Conservation (phyloP, 2,329 filamentous ascomycete genomes). For the Aspergillus fijiensis region DNA sequence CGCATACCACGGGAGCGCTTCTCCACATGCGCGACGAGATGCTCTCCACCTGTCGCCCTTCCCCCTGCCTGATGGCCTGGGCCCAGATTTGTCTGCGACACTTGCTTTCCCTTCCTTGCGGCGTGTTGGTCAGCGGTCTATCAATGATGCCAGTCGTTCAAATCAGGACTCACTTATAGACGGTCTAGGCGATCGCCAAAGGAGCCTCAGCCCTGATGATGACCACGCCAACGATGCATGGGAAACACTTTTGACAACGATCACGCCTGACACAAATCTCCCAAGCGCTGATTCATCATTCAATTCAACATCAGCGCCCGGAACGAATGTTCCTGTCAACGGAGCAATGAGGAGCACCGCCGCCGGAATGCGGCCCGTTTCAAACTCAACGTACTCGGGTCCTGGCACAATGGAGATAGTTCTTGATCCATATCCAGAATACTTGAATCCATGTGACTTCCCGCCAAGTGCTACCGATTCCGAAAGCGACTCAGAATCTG, state of each 20-base stretch:
- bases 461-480: conserved; percentile 34
- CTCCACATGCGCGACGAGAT: conserved; percentile 23
- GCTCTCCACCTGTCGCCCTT: conserved; percentile 25
- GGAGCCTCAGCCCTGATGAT: conserved; percentile 70
- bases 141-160: conserved; percentile 23
- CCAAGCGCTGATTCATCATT: conserved; percentile 84
- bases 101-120: conserved; percentile 30
- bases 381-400: conserved; percentile 23
- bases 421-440: conserved; percentile 37
- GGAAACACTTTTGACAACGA: conserved; percentile 76
- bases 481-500: conserved; percentile 34
- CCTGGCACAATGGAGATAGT: conserved; percentile 27
- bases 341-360: conserved; percentile 34
- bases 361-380: conserved; percentile 47
- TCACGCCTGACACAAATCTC: conserved; percentile 77
- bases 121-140: conserved; percentile 37
- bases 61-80: conserved; percentile 23
- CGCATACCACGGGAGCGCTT: conserved; percentile 27
- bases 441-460: conserved; percentile 40
- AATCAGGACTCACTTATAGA: conserved; percentile 49
- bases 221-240: conserved; percentile 60
- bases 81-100: conserved; percentile 20
- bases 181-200: conserved; percentile 79
- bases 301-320: conserved; percentile 53
- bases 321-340: conserved; percentile 27